Base-by-base conservation (phyloP, 805 yeast genomes). In the Metschnikowia arizonensis region DNA sequence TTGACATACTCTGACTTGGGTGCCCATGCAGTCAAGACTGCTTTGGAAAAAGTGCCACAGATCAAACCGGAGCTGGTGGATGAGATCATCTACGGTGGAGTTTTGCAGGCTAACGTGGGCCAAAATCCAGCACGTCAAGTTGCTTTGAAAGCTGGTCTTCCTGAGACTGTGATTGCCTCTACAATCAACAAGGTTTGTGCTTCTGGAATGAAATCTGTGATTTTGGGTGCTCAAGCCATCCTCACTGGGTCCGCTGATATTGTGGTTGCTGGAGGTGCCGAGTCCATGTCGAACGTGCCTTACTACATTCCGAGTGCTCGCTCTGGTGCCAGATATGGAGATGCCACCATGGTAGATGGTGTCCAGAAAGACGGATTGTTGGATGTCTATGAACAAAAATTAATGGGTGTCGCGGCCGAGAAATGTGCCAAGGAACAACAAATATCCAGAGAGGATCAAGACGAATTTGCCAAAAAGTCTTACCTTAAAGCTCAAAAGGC, bases 51-150 rank as follows among this genome's bases (percentile, higher is more conserved):
- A 59, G 90, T 86, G 35, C 95, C 96, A 45, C 79, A 82, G 64
- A 77, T 90, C 68, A 76, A 84, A 56, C 81, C 95, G 39, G 76
- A 77, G 34, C 82, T 77, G 53, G 93, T 87, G 45, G 96, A 90
- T 53, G 98, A 91, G 68, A 82, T 91, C 62, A 77, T 85, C 60
- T 89, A 89, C 64, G 99, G 99, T 60, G 86, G 88, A 60, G 99
- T 89, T 40, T 69, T 88, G 60, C 87, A 86, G 61, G 98, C 97
- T 52, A 88, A 88, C 60, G 83, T 87, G 49, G 98, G 99, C 51
- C 99, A 91, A 72, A 89, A 91, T 48, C 98, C 99, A 35, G 99
- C 99, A 29, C 84, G 98, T 71, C 99, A 91, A 72, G 98, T 91
- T 46, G 97, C 96, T 12, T 61, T 91, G 54, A 84, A 82, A 60